phyloP scores from a whole-genome alignment of 2,329 filamentous ascomycete species.

The Pseudogymnoascus sp. region DNA sequence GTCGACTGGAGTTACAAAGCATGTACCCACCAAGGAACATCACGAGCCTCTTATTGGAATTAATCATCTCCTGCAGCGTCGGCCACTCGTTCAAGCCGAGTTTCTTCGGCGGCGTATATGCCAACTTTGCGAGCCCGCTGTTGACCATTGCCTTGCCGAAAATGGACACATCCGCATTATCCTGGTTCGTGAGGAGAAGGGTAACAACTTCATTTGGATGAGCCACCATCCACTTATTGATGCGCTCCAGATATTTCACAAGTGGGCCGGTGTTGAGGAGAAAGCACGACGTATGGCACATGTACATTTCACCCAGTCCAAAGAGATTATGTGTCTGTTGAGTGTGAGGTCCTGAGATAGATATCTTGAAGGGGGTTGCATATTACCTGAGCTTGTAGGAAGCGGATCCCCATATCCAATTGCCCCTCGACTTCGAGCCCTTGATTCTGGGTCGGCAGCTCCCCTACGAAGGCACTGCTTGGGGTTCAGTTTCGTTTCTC shows the following conservation, averaged over 20 bases:
- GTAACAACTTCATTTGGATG: slow-evolving; percentile 57
- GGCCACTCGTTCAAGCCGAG: slow-evolving; percentile 53
- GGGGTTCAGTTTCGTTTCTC: slow-evolving; percentile 34
- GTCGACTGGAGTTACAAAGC: background rate
- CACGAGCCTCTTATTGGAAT: slow-evolving; percentile 54
- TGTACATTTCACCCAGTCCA: slow-evolving; percentile 33
- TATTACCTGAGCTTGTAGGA: slow-evolving; percentile 54
- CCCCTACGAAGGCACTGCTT: slow-evolving; percentile 25
- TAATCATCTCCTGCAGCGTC: slow-evolving; percentile 60
- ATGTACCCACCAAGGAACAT: slow-evolving; percentile 57
- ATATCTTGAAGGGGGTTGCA: slow-evolving; percentile 41
- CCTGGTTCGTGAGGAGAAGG: slow-evolving; percentile 55
- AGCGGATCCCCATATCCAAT: slow-evolving; percentile 55
- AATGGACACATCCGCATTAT: slow-evolving; percentile 46
- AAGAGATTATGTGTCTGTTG: background rate
- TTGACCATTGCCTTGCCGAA: slow-evolving; percentile 36
- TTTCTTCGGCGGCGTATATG: slow-evolving; percentile 23
- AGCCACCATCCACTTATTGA: slow-evolving; percentile 53
- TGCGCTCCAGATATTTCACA: slow-evolving; percentile 44
- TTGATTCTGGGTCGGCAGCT: slow-evolving; percentile 42
- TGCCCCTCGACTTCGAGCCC: slow-evolving; percentile 50
- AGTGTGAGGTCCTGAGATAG: slow-evolving; percentile 35
- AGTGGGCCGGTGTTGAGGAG: slow-evolving; percentile 53
- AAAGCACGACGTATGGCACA: slow-evolving; percentile 53
- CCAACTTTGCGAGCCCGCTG: slow-evolving; percentile 22